Base-by-base conservation (phyloP, 1,284 basidiomycete genomes). In the Ustilago vetiveriae region DNA sequence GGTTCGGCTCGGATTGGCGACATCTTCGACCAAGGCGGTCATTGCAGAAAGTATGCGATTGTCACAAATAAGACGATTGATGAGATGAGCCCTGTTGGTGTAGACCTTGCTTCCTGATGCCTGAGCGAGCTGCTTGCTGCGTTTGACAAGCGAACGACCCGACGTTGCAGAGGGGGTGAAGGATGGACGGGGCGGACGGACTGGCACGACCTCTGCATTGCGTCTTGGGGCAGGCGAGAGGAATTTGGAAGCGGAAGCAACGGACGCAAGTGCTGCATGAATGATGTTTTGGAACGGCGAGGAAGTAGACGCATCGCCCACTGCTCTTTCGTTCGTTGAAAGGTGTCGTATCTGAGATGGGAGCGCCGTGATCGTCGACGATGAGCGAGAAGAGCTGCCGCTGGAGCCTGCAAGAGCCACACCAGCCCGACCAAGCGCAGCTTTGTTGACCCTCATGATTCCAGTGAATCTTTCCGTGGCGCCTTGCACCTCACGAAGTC, bases 41-140 rank as follows among this genome's bases (percentile, higher is more conserved):
- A 71, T 71, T 6, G 57, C 68, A 5, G 68, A 71, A 5, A 71
- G 39, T 21, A 71, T 63, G 43, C 68, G 62, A 16, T 62, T 57
- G 39, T 32, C 30, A 6, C 53, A 38, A 35, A 71, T 55, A 17
- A 71, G 38, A 16, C 68, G 57, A 8, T 58, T 17, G 40, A 66
- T 66, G 36, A 71, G 27, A 11, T 21, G 43, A 6, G 48, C 29
- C n/a, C 58, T 32, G 42, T 51, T 53, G 26, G 37, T 23, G 19
- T 42, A 39, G 0, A 47, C 22, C 36, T 49, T 55, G 24, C 21
- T 37, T 10, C 38, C 29, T 11, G 14, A 26, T 2, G 37, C 39
- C 23, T 59, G 30, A 19, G 43, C 24, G 11, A 17, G 21, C 10
- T 37, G 10, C 6, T 10, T 9, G 22, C 14, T 46, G 13, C 10